Evolutionary conservation across 441 rosid genomes (phyloP).

Genomic region (Adansonia madagascariensis): DNA sequence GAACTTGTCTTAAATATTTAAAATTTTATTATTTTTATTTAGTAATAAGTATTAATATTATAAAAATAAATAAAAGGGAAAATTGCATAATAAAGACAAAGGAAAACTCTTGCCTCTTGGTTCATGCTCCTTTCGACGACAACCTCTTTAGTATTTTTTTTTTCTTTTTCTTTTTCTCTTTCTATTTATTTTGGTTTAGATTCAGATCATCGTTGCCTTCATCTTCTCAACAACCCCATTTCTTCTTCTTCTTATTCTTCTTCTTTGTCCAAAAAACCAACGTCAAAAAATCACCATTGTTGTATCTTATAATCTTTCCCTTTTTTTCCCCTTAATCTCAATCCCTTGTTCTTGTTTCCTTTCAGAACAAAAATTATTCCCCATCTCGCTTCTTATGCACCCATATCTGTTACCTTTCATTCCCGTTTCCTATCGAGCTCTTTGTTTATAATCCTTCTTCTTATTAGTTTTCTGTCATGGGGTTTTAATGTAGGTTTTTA

Average conservation of each 20-base stretch:
- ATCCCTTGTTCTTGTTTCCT: not conserved
- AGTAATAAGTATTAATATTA: too few species aligned
- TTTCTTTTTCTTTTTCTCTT: not conserved
- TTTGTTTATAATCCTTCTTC: slow-evolving; percentile 22
- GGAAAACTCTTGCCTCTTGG: slow-evolving; percentile 20
- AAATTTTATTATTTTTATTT: not conserved
- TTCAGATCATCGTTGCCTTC: slow-evolving; percentile 42
- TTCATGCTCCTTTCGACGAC: slow-evolving; percentile 42
- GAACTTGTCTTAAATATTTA: not conserved
- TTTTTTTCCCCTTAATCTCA: slow-evolving; percentile 15
- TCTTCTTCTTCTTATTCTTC: slow-evolving; percentile 30
- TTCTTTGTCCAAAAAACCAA: slow-evolving; percentile 27
- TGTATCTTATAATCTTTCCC: slow-evolving; percentile 20
- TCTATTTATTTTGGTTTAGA: slow-evolving; percentile 26
- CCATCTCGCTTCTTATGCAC: slow-evolving; percentile 19
- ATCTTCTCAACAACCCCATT: slow-evolving; percentile 20
- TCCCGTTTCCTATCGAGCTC: slow-evolving; percentile 1
- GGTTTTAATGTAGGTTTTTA: slow-evolving; percentile 43
- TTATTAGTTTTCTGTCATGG: slow-evolving; percentile 11
- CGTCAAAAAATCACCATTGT: slow-evolving; percentile 39
- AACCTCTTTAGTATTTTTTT: slow-evolving; percentile 6
- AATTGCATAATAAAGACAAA: slow-evolving; percentile 22
- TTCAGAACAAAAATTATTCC: slow-evolving; percentile 30
- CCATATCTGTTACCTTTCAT: slow-evolving; percentile 20
- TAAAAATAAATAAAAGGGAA: not conserved